Evolutionary conservation across 345 rosid species (phyloP).

Genomic region (Rhizophora mangle): DNA sequence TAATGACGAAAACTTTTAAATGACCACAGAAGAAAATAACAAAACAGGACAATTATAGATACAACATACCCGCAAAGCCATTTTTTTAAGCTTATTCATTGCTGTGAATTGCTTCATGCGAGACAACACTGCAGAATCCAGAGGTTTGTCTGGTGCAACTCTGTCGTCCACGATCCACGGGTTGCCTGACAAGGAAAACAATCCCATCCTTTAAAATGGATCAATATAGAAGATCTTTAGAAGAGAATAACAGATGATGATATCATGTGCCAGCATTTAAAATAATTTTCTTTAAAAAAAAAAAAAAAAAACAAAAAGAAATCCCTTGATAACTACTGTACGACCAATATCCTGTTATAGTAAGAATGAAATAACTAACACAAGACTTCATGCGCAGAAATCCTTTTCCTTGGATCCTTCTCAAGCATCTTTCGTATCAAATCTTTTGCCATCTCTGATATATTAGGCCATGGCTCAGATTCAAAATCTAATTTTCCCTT

Average conservation of each 20-base stretch:
- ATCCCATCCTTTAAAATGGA: conserved; percentile 4
- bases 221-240: background rate
- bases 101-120: conserved; percentile 93
- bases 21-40: background rate
- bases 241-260: background rate
- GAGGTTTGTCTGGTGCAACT: conserved; percentile 85
- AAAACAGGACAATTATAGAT: conserved; percentile 1
- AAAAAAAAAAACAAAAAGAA: too few species aligned
- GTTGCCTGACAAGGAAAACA: conserved; percentile 57
- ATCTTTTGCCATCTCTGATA: conserved; percentile 91
- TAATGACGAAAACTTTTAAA: conserved; percentile 1
- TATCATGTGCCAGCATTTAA: too few species aligned
- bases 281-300: too few species aligned
- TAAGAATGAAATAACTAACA: conserved; percentile 47
- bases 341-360: background rate
- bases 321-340: background rate
- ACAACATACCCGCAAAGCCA: conserved; percentile 81
- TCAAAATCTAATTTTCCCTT: conserved; percentile 77
- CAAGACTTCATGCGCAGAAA: conserved; percentile 82
- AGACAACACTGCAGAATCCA: conserved; percentile 91
- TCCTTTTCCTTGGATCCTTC: conserved; percentile 71
- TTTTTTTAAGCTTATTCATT: conserved; percentile 94
- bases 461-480: conserved; percentile 93
- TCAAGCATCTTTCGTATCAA: conserved; percentile 83
- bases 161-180: conserved; percentile 94